These are phyloP conservation scores for Cercospora sojina DNA, from an alignment of 2,329 filamentous ascomycete genomes.

Conservation along the genomic window DNA sequence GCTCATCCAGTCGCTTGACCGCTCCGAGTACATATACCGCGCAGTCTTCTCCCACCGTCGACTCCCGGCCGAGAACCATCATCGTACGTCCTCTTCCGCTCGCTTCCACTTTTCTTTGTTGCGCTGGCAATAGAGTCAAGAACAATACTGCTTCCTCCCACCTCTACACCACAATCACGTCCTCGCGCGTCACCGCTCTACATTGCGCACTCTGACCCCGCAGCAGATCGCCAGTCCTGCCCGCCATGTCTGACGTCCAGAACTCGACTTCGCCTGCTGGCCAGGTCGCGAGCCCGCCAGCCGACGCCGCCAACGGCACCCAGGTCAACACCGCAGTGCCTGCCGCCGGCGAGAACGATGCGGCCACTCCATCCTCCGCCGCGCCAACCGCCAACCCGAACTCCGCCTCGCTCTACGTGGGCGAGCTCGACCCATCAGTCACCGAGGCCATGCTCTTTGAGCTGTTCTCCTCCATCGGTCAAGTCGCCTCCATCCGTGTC, in stretches of 20 bases:
- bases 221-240: constrained; percentile 12
- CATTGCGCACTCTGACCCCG: constrained; percentile 18
- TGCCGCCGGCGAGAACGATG: constrained; percentile 62
- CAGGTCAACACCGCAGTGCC: constrained; percentile 71
- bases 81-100: constrained; percentile 12
- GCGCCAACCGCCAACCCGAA: constrained; percentile 71
- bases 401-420: constrained; percentile 97
- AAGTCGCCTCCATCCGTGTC: constrained; percentile 98
- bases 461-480: constrained; percentile 98
- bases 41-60: not conserved
- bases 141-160: constrained; percentile 16
- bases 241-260: constrained; percentile 45
- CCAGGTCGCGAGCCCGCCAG: constrained; percentile 68
- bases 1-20: constrained; percentile 11
- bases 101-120: constrained; percentile 12
- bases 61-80: constrained; percentile 3
- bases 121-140: constrained; percentile 9
- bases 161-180: not conserved
- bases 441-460: constrained; percentile 99
- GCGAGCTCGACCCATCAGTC: constrained; percentile 95
- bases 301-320: constrained; percentile 60
- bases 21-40: constrained; percentile 5
- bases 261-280: constrained; percentile 56
- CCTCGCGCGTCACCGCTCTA: not conserved
- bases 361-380: constrained; percentile 68